Percentiles rank a stretch among this genome's conserved stretches.
Conservation (phyloP, 306 rosid species). For the Phaseolus lunatus region DNA sequence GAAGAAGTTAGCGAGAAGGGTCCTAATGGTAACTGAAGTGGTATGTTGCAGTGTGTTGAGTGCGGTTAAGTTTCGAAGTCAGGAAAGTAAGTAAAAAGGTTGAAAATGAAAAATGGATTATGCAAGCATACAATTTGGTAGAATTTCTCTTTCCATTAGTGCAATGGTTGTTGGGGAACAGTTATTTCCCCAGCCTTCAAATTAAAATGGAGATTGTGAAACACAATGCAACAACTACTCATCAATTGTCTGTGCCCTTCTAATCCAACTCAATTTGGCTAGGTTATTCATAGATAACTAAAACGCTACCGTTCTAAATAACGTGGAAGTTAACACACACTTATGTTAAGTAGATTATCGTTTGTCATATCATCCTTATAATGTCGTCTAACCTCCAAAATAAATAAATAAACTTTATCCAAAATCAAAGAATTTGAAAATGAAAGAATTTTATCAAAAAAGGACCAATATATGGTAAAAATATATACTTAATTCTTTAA, state of each 20-base stretch:
- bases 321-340: too few species aligned
- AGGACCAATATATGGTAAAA: too few species aligned
- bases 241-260: slow-evolving; percentile 29
- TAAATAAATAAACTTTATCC: too few species aligned
- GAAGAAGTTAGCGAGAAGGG: not conserved
- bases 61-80: slow-evolving; percentile 1
- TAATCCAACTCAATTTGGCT: slow-evolving; percentile 13
- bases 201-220: slow-evolving; percentile 32
- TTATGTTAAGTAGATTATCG: too few species aligned
- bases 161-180: slow-evolving; percentile 64
- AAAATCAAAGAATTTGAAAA: too few species aligned
- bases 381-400: too few species aligned
- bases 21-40: too few species aligned
- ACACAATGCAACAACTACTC: slow-evolving; percentile 1
- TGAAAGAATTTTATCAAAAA: too few species aligned
- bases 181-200: slow-evolving; percentile 41
- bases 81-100: slow-evolving; percentile 37
- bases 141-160: slow-evolving; percentile 56
- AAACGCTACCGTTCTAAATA: too few species aligned
- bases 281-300: too few species aligned
- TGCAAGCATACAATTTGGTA: slow-evolving; percentile 46
- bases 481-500: too few species aligned
- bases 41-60: not conserved
- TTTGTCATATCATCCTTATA: too few species aligned
- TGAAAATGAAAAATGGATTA: slow-evolving; percentile 25